phyloP scores from a whole-genome alignment of 768 basidiomycete species.

The Naganishia friedmannii region DNA sequence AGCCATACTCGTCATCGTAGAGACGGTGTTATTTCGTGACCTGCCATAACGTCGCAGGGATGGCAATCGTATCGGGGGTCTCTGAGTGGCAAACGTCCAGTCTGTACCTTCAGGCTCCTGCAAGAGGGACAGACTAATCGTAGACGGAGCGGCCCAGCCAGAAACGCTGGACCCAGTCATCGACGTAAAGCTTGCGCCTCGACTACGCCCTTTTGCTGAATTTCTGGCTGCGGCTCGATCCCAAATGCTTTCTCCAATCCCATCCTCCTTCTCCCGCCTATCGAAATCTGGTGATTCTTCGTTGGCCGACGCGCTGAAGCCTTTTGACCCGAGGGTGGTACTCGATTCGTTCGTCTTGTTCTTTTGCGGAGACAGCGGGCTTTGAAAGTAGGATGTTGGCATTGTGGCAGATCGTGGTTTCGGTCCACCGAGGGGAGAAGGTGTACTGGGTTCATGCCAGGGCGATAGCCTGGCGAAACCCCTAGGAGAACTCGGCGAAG shows the following conservation, averaged over 20 bases:
- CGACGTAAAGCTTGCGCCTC: slow-evolving; percentile 36
- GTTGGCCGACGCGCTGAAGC: background rate
- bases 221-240: slow-evolving; percentile 27
- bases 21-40: slow-evolving; percentile 26
- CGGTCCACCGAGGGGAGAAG: slow-evolving; percentile 1
- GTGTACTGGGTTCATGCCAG: slow-evolving; percentile 17
- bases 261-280: slow-evolving; percentile 25
- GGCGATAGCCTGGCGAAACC: slow-evolving; percentile 15
- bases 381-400: slow-evolving; percentile 26
- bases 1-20: slow-evolving; percentile 27
- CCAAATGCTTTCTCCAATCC: slow-evolving; percentile 29
- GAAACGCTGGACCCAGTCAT: slow-evolving; percentile 26
- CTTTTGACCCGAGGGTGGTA: background rate
- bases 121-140: background rate
- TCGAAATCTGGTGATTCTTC: slow-evolving; percentile 24
- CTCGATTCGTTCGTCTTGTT: background rate
- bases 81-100: background rate
- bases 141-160: background rate
- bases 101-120: slow-evolving; percentile 1
- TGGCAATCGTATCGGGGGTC: background rate
- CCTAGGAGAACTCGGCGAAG: slow-evolving; percentile 14
- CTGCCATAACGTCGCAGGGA: slow-evolving; percentile 8
- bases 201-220: slow-evolving; percentile 27
- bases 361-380: slow-evolving; percentile 13
- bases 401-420: slow-evolving; percentile 45